These are phyloP conservation scores for Eutrema salsugineum DNA, from an alignment of 441 rosid species.

Conservation along the genomic window DNA sequence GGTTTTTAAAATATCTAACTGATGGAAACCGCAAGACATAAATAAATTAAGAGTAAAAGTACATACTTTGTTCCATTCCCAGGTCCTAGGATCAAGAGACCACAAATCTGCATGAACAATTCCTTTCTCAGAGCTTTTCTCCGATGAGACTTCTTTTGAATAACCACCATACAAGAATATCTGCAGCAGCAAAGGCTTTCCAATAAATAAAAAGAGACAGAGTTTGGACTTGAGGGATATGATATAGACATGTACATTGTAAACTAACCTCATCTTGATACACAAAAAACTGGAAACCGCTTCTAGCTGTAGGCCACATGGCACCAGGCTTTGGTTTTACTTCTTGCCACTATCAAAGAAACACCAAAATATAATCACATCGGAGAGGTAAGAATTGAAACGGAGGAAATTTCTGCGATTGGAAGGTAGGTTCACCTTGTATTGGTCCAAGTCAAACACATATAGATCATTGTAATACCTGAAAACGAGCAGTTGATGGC, in stretches of 20 bases:
- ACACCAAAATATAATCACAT: constrained; percentile 18
- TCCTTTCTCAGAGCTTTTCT: constrained; percentile 90
- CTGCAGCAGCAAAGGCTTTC: no score
- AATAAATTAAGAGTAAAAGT: not conserved
- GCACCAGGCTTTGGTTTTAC: constrained; percentile 90
- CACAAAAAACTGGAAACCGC: constrained; percentile 90
- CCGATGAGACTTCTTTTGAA: constrained; percentile 87
- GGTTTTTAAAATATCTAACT: not conserved
- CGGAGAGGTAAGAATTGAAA: not conserved
- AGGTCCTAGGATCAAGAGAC: constrained; percentile 96
- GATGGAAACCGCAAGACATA: not conserved
- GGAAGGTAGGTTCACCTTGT: constrained; percentile 54
- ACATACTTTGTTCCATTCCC: constrained; percentile 99
- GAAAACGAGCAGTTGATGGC: constrained; percentile 28
- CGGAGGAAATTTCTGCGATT: not conserved
- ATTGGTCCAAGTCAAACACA: constrained; percentile 86
- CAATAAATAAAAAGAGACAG: no score
- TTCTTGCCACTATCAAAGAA: constrained; percentile 88
- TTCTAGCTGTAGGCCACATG: constrained; percentile 94
- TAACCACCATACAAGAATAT: constrained; percentile 91
- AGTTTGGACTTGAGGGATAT: not conserved
- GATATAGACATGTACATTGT: constrained; percentile 13
- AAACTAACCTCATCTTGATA: constrained; percentile 81
- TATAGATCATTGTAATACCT: constrained; percentile 84
- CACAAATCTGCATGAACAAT: constrained; percentile 90